Conservation (phyloP, 2,329 filamentous ascomycete genomes). For the Colletotrichum lupini region DNA sequence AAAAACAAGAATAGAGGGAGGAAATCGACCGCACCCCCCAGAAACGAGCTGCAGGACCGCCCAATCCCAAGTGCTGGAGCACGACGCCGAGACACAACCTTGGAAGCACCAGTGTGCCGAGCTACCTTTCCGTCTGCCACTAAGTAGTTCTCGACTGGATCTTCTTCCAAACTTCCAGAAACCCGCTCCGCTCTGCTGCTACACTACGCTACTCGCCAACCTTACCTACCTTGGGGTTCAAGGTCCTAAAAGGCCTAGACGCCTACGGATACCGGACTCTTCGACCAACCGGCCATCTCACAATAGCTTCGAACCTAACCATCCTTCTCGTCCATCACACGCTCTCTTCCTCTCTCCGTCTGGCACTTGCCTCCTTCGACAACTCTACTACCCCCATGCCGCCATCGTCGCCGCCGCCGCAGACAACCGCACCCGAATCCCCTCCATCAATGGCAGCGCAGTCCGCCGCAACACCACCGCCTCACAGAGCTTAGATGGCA, state of each 20-base stretch:
- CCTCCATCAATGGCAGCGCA: constrained; percentile 28
- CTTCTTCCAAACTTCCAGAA: constrained; percentile 4
- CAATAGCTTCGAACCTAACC: constrained; percentile 3
- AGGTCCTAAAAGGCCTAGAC: background rate
- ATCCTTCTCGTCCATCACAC: background rate
- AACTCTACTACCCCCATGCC: background rate
- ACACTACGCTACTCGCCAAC: background rate
- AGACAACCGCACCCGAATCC: background rate
- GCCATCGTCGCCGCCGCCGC: background rate
- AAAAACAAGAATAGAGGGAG: background rate
- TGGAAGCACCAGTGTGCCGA: background rate
- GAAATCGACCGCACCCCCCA: too few species aligned
- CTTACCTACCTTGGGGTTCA: background rate
- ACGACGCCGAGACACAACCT: constrained; percentile 11
- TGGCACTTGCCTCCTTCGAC: background rate
- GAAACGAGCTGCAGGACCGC: background rate
- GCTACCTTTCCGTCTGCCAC: background rate
- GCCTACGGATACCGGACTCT: background rate
- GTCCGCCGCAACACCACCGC: constrained; percentile 19
- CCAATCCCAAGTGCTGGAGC: background rate
- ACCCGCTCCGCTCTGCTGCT: background rate
- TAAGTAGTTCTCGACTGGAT: background rate
- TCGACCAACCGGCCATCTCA: background rate
- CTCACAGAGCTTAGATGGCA: constrained; percentile 16
- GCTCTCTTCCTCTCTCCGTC: background rate